A percentile compares a stretch with the other conserved stretches of the same genome.
These are phyloP conservation scores for Candida insectalens DNA, from an alignment of 805 yeast species.

Conservation along the genomic window DNA sequence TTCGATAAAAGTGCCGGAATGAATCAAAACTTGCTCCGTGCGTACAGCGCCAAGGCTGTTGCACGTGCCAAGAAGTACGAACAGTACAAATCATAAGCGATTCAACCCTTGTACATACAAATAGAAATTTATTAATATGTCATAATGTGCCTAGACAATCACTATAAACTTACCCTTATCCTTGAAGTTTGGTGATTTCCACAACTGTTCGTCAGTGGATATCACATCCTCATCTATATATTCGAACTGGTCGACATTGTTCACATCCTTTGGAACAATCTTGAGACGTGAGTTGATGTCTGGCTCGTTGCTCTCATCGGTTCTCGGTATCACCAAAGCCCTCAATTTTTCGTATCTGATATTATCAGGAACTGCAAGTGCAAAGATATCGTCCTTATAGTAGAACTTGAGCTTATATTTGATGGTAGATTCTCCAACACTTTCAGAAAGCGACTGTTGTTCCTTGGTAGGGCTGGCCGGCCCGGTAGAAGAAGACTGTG, in stretches of 20 bases:
- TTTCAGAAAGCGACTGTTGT: neutral
- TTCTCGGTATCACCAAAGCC: conserved; percentile 18
- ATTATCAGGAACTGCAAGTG: conserved; percentile 30
- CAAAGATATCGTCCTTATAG: conserved; percentile 75
- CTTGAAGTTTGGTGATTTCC: conserved; percentile 17
- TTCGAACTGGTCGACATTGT: conserved; percentile 14
- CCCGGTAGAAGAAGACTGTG: neutral
- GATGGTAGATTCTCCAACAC: conserved; percentile 10
- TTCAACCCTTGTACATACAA: neutral
- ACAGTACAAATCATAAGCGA: too few relatives aligned
- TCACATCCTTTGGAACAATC: conserved; percentile 20
- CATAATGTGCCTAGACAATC: conserved; percentile 10
- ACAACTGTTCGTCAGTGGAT: conserved; percentile 14
- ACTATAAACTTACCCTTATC: conserved; percentile 27
- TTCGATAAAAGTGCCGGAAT: conserved; percentile 14
- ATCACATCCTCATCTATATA: conserved; percentile 14
- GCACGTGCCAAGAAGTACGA: conserved; percentile 9
- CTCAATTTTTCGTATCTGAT: conserved; percentile 17
- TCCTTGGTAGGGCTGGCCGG: neutral
- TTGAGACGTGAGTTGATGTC: conserved; percentile 14
- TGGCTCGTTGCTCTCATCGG: conserved; percentile 21
- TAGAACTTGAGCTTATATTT: conserved; percentile 65
- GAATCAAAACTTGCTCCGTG: conserved; percentile 20
- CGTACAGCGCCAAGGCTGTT: conserved; percentile 24
- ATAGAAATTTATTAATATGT: neutral